Evolutionary conservation across 2,329 filamentous ascomycete genomes (phyloP).

Genomic region (Stagonosporopsis chrysanthemi): DNA sequence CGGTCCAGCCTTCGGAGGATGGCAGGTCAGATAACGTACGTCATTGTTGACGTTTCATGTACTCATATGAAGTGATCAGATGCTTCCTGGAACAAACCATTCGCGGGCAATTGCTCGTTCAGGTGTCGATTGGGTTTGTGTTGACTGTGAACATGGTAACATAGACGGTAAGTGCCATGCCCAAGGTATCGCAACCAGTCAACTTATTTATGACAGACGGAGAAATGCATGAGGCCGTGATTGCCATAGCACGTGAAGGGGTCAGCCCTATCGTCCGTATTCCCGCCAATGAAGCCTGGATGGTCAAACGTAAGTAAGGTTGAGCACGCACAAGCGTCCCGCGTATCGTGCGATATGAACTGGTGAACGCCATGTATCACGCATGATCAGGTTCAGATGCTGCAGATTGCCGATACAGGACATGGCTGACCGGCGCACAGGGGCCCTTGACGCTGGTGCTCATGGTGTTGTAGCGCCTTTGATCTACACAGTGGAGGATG

Average conservation of each 20-base stretch:
- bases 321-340: background rate
- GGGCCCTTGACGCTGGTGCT: slow-evolving; percentile 65
- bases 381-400: background rate
- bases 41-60: background rate
- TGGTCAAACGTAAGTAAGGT: slow-evolving; percentile 62
- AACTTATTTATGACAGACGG: slow-evolving; percentile 46
- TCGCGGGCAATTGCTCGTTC: slow-evolving; percentile 61
- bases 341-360: too few species aligned
- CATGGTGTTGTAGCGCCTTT: slow-evolving; percentile 66
- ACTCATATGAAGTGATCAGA: slow-evolving; percentile 35
- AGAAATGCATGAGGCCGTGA: slow-evolving; percentile 64
- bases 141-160: slow-evolving; percentile 65
- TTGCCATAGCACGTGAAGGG: slow-evolving; percentile 55
- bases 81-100: slow-evolving; percentile 63
- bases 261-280: slow-evolving; percentile 58
- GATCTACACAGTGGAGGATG: slow-evolving; percentile 62
- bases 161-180: slow-evolving; percentile 54
- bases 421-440: slow-evolving; percentile 28
- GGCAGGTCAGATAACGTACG: slow-evolving; percentile 56
- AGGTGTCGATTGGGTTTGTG: slow-evolving; percentile 62
- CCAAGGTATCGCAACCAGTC: background rate
- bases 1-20: slow-evolving; percentile 62
- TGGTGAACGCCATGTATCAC: background rate
- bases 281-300: slow-evolving; percentile 66
- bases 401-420: background rate